Conservation (phyloP, 2,329 filamentous ascomycete species). For the Plenodomus lindquistii region DNA sequence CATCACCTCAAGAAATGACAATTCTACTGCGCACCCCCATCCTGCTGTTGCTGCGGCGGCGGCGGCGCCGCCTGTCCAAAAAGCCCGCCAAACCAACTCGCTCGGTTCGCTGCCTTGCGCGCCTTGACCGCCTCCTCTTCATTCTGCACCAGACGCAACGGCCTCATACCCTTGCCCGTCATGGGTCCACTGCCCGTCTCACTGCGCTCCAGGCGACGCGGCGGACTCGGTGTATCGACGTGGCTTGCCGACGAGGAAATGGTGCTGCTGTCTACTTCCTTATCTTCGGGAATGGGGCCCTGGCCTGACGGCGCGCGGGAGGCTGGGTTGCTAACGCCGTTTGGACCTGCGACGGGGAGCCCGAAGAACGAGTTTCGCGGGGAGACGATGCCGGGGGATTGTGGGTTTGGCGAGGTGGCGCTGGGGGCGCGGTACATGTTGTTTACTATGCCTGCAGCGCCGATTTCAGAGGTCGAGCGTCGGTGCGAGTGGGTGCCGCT, state of each 20-base stretch:
- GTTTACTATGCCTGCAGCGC: constrained; percentile 75
- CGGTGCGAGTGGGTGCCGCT: constrained; percentile 45
- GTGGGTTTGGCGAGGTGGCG: constrained; percentile 43
- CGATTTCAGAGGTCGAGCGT: constrained; percentile 54
- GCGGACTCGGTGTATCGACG: constrained; percentile 51
- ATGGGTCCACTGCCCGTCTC: constrained; percentile 46
- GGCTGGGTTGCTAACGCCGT: constrained; percentile 45
- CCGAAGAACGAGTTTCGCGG: constrained; percentile 47
- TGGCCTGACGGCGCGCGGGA: constrained; percentile 43
- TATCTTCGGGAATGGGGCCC: constrained; percentile 37
- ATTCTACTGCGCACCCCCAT: constrained; percentile 14
- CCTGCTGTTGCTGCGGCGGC: constrained; percentile 14
- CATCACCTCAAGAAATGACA: neutral
- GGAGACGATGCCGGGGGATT: constrained; percentile 51
- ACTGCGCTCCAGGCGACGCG: constrained; percentile 60
- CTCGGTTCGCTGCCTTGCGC: constrained; percentile 50
- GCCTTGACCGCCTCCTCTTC: constrained; percentile 45
- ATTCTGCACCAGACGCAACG: constrained; percentile 84
- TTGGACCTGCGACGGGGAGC: constrained; percentile 33
- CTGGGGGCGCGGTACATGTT: constrained; percentile 78
- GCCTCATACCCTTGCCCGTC: constrained; percentile 72
- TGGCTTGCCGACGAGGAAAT: constrained; percentile 29
- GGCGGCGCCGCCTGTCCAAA: constrained; percentile 43
- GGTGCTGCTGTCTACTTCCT: constrained; percentile 32
- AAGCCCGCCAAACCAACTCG: constrained; percentile 53